A percentile compares a stretch with the other conserved stretches of the same genome.
These are phyloP conservation scores for Forsythia suspensa DNA, from an alignment of 257 asterid genomes.

Conservation along the genomic window DNA sequence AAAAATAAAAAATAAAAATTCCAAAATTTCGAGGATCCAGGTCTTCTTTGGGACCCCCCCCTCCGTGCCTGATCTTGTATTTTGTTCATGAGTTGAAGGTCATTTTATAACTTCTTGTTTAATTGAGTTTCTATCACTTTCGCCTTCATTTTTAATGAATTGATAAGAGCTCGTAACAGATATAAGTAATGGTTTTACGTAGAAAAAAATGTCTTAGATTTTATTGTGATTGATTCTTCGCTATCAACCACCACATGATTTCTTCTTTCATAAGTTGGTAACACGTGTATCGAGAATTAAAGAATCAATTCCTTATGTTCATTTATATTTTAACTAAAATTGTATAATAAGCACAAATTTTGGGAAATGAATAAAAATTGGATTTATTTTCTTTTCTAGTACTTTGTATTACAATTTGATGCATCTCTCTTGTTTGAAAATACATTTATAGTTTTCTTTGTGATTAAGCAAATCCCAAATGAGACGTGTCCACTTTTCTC, in stretches of 20 bases:
- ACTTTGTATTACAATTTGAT: not conserved
- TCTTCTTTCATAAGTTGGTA: not conserved
- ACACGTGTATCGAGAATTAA: slow-evolving; percentile 6
- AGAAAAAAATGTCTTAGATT: not conserved
- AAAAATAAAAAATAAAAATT: too few relatives aligned
- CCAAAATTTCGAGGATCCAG: too few relatives aligned
- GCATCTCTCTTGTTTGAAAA: not conserved
- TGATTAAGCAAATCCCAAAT: not conserved
- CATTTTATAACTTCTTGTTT: not conserved
- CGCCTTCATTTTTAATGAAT: too few relatives aligned
- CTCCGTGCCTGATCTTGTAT: not conserved
- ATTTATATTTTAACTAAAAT: not conserved
- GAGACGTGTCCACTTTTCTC: not conserved
- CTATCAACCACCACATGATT: not conserved
- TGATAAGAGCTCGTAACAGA: not conserved
- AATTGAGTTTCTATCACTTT: not conserved
- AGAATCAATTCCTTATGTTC: slow-evolving; percentile 20
- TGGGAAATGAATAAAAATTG: not conserved
- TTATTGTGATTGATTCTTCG: not conserved
- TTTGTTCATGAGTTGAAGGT: not conserved
- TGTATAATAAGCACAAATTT: not conserved
- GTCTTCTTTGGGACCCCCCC: too few relatives aligned
- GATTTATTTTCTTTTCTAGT: not conserved
- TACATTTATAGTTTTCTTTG: not conserved
- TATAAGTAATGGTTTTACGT: not conserved